A percentile compares a stretch with the other conserved stretches of the same genome.
Evolutionary conservation across 768 basidiomycete species (phyloP).

Genomic region (Boletus coccyginus): DNA sequence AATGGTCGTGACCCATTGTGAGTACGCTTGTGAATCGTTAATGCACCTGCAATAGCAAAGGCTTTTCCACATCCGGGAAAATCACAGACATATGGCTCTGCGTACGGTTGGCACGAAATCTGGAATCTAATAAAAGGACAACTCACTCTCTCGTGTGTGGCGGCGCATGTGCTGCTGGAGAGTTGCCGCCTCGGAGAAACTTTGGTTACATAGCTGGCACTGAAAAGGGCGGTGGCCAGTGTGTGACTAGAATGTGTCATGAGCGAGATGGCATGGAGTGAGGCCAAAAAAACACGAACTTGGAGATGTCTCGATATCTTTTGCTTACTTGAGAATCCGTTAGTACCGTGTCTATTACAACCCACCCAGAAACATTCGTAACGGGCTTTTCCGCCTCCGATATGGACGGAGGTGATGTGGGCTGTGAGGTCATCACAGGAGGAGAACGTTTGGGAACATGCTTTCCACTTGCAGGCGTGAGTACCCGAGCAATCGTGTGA

Average conservation of each 20-base stretch:
- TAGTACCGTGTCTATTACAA: conserved; percentile 61
- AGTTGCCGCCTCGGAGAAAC: conserved; percentile 93
- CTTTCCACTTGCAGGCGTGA: conserved; percentile 69
- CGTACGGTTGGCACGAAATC: not conserved
- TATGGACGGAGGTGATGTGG: conserved; percentile 72
- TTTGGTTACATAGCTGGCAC: conserved; percentile 77
- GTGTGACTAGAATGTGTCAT: conserved; percentile 49
- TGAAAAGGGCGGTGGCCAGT: conserved; percentile 90
- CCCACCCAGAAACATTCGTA: conserved; percentile 90
- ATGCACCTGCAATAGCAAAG: conserved; percentile 89
- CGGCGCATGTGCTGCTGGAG: conserved; percentile 93
- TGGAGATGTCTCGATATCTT: conserved; percentile 93
- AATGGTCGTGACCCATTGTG: conserved; percentile 91
- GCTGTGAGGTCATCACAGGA: conserved; percentile 69
- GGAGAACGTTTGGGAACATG: conserved; percentile 58
- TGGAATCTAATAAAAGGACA: not conserved
- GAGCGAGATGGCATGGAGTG: not conserved
- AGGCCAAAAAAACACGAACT: conserved; percentile 37
- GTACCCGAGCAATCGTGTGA: conserved; percentile 36
- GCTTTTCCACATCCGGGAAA: conserved; percentile 88
- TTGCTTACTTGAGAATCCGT: conserved; percentile 86
- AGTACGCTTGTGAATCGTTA: conserved; percentile 93
- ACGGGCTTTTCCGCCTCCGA: conserved; percentile 79
- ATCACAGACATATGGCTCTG: conserved; percentile 91
- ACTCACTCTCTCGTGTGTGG: conserved; percentile 92